phyloP scores from a whole-genome alignment of 176 grass and related monocot species.

The Avena insularis region DNA sequence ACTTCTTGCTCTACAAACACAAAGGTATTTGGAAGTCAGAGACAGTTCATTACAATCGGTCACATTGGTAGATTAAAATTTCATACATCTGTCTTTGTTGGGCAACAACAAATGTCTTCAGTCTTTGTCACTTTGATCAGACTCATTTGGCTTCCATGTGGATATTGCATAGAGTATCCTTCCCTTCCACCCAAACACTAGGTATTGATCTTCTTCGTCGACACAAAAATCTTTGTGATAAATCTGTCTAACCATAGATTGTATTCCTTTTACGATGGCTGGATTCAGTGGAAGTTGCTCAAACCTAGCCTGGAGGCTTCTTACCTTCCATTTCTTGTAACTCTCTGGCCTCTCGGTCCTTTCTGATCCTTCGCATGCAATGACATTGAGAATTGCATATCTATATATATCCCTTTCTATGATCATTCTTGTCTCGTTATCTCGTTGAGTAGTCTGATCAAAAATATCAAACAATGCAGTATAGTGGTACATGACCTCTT shows the following conservation, averaged over 20 bases:
- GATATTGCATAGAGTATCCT: conserved; percentile 38
- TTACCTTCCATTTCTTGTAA: conserved; percentile 44
- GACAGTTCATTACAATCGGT: not conserved
- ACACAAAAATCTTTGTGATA: conserved; percentile 45
- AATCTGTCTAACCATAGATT: conserved; percentile 12
- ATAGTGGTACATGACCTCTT: conserved; percentile 46
- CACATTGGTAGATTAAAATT: not conserved
- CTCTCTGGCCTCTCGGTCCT: conserved; percentile 46
- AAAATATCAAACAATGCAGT: conserved; percentile 41
- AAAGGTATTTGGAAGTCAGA: not conserved
- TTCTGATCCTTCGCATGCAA: conserved; percentile 50
- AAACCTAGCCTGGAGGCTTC: conserved; percentile 27
- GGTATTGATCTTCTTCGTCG: conserved; percentile 41
- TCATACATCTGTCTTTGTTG: conserved; percentile 9
- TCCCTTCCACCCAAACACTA: conserved; percentile 51
- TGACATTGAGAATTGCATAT: conserved; percentile 28
- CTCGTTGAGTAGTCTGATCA: conserved; percentile 27
- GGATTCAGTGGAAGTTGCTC: conserved; percentile 46
- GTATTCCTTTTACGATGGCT: conserved; percentile 11
- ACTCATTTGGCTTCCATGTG: conserved; percentile 38
- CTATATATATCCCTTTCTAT: conserved; percentile 28
- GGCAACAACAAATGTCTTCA: not conserved
- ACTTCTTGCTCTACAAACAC: not conserved
- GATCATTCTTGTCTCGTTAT: conserved; percentile 40
- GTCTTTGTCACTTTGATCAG: not conserved